Conservation (phyloP, 2,329 filamentous ascomycete species). For the Cytospora leucostoma region DNA sequence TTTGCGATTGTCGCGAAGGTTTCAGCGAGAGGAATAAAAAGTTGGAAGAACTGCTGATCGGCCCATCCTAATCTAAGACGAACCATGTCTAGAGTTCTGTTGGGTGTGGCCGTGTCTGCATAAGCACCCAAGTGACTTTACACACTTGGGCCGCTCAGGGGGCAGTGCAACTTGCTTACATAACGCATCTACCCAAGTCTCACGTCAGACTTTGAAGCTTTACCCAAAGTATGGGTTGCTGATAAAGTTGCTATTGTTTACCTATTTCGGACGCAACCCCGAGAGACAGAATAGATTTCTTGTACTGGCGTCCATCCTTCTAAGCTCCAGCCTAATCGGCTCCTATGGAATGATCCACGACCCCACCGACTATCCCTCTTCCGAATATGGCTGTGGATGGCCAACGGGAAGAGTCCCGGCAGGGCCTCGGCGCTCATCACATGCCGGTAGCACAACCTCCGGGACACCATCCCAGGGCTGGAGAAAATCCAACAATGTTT, state of each 20-base stretch:
- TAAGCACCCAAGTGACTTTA: not conserved
- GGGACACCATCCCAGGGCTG: not conserved
- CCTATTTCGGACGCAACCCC: not conserved
- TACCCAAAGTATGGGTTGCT: not conserved
- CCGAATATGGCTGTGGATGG: conserved; percentile 27
- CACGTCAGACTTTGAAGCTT: not conserved
- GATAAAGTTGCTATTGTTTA: not conserved
- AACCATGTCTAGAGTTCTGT: no score
- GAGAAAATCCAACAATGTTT: conserved; percentile 55
- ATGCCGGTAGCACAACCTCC: conserved; percentile 7
- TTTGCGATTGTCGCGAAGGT: no score
- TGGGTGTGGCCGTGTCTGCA: not conserved
- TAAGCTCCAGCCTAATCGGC: not conserved
- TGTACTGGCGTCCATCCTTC: not conserved
- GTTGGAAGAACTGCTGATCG: not conserved
- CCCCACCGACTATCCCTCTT: not conserved
- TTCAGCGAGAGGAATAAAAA: not conserved
- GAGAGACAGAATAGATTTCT: not conserved
- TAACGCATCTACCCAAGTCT: not conserved
- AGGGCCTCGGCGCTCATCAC: not conserved
- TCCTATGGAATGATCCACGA: not conserved
- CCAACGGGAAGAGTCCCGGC: conserved; percentile 7
- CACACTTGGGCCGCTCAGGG: not conserved
- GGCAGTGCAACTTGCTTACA: not conserved
- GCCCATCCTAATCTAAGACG: not conserved